Percentiles rank a stretch among this genome's conserved stretches.
Evolutionary conservation across 164 flowering plant species (phyloP).

Genomic region (Magnolia sinica): DNA sequence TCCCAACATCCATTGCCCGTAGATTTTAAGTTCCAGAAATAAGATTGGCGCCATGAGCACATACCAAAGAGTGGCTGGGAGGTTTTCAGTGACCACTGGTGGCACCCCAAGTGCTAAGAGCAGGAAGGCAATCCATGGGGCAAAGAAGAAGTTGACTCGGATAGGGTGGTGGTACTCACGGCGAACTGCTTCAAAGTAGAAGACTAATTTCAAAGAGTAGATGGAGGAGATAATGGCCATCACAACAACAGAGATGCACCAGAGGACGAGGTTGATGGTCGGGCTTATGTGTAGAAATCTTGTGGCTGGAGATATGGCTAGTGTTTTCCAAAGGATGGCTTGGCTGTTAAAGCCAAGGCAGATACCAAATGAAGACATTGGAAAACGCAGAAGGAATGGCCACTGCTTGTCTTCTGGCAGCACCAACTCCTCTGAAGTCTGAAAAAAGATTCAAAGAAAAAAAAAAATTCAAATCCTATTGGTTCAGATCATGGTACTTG

Average conservation of each 20-base stretch:
- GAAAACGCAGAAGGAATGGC: slow-evolving; percentile 91
- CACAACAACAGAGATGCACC: slow-evolving; percentile 70
- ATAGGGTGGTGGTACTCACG: slow-evolving; percentile 85
- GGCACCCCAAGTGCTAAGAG: slow-evolving; percentile 68
- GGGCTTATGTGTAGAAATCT: slow-evolving; percentile 63
- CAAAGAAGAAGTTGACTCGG: slow-evolving; percentile 90
- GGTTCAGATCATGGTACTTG: background rate
- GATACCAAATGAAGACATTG: slow-evolving; percentile 80
- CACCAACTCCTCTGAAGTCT: slow-evolving; percentile 68
- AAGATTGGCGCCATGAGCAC: slow-evolving; percentile 71
- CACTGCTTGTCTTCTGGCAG: slow-evolving; percentile 76
- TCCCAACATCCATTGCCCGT: slow-evolving; percentile 98
- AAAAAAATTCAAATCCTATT: background rate
- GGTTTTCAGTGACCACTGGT: slow-evolving; percentile 29
- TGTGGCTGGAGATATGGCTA: slow-evolving; percentile 60
- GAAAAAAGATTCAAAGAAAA: slow-evolving; percentile 6
- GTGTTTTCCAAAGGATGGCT: slow-evolving; percentile 80
- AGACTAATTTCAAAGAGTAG: slow-evolving; percentile 54
- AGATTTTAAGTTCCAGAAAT: slow-evolving; percentile 72
- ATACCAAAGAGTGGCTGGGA: slow-evolving; percentile 62
- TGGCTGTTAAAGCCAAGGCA: slow-evolving; percentile 91
- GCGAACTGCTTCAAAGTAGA: slow-evolving; percentile 83
- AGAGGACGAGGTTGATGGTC: slow-evolving; percentile 49
- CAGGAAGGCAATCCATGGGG: slow-evolving; percentile 72
- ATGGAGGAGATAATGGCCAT: slow-evolving; percentile 28